Conservation (phyloP, 768 basidiomycete genomes). For the Hygrocybe coccinea region DNA sequence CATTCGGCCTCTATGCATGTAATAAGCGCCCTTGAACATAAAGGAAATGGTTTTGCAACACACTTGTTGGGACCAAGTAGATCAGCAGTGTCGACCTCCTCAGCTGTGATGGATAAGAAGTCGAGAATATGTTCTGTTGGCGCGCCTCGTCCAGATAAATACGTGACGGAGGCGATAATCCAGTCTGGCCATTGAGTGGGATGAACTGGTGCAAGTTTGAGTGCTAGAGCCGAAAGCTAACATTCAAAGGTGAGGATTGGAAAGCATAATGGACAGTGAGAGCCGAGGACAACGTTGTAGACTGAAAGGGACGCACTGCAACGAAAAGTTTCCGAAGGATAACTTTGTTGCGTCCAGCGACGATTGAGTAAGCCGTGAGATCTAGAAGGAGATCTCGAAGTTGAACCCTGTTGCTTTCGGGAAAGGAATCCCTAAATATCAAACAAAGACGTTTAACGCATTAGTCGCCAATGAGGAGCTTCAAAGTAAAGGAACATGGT, state of each 20-base stretch:
- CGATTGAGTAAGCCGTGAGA: constrained; percentile 61
- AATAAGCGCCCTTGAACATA: not conserved
- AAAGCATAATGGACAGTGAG: constrained; percentile 1
- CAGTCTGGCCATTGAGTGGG: constrained; percentile 71
- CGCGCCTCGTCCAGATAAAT: constrained; percentile 57
- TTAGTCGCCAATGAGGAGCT: not conserved
- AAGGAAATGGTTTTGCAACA: constrained; percentile 24
- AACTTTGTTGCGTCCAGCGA: constrained; percentile 55
- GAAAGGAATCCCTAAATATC: constrained; percentile 64
- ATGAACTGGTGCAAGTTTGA: constrained; percentile 59
- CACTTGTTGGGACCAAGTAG: constrained; percentile 69
- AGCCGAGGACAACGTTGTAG: constrained; percentile 6
- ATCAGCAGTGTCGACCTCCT: constrained; percentile 75
- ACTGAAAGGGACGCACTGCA: constrained; percentile 49
- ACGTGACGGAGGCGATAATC: constrained; percentile 59
- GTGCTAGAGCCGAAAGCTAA: constrained; percentile 63
- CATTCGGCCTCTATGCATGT: constrained; percentile 50
- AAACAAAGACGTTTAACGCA: not conserved
- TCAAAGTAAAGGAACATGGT: not conserved
- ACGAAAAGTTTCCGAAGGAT: constrained; percentile 86
- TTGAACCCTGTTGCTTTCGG: constrained; percentile 49
- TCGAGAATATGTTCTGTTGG: constrained; percentile 60
- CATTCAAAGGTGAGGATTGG: constrained; percentile 5
- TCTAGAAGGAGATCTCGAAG: constrained; percentile 67
- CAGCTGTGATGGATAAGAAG: constrained; percentile 77